phyloP scores from a whole-genome alignment of 2,329 filamentous ascomycete genomes.

The Dryadomyces quercivorus region DNA sequence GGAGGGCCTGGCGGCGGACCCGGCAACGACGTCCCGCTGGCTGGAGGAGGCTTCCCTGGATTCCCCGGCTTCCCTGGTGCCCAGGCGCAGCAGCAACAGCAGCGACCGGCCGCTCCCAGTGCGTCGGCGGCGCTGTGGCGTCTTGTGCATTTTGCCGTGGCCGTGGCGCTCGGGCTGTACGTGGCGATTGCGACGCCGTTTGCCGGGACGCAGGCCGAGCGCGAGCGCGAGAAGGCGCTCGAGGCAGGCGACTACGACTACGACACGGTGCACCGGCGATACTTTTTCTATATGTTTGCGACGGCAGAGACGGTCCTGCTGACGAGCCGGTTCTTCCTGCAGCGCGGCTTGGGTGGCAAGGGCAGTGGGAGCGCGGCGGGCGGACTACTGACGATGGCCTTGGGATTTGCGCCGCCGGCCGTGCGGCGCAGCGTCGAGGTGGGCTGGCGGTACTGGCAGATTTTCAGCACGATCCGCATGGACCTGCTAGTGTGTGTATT shows the following conservation, averaged over 20 bases:
- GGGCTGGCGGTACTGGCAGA: constrained; percentile 53
- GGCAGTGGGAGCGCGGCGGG: constrained; percentile 21
- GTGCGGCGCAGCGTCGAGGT: constrained; percentile 49
- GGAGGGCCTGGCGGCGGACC: not conserved
- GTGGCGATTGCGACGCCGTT: constrained; percentile 57
- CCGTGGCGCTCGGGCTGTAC: constrained; percentile 57
- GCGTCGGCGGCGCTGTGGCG: constrained; percentile 48
- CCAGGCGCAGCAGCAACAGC: constrained; percentile 17
- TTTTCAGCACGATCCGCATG: constrained; percentile 57
- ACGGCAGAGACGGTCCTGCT: constrained; percentile 64
- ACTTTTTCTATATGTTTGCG: constrained; percentile 70
- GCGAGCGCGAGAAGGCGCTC: constrained; percentile 17
- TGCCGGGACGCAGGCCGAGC: constrained; percentile 50
- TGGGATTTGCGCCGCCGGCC: constrained; percentile 53
- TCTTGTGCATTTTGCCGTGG: constrained; percentile 60
- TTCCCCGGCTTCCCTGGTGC: not conserved
- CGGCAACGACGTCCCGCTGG: too few species aligned
- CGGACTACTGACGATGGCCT: constrained; percentile 48
- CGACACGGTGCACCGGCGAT: constrained; percentile 9
- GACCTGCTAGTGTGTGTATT: constrained; percentile 71
- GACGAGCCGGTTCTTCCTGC: constrained; percentile 57
- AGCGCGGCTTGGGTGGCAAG: constrained; percentile 24
- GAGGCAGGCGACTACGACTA: constrained; percentile 2
- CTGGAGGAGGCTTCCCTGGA: constrained; percentile 4
- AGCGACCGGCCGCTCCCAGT: constrained; percentile 18